These are phyloP conservation scores for Steccherinum ochraceum DNA, from an alignment of 768 basidiomycete species.

Conservation along the genomic window DNA sequence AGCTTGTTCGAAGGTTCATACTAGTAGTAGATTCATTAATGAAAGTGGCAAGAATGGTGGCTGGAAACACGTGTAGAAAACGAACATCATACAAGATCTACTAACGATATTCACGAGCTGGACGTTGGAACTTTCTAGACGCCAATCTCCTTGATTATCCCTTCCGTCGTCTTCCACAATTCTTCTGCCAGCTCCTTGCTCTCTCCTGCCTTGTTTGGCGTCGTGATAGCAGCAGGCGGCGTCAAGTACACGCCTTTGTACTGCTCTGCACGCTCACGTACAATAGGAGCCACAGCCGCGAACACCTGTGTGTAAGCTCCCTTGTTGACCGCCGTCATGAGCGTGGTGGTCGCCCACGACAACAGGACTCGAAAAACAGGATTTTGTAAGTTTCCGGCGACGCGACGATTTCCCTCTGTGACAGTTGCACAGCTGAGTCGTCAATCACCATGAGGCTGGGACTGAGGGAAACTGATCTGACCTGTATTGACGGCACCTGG, in stretches of 20 bases:
- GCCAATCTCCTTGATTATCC: conserved; percentile 24
- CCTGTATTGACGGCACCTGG: conserved; percentile 37
- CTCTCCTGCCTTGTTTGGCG: conserved; percentile 15
- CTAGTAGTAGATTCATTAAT: too few species aligned
- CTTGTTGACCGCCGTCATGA: conserved; percentile 19
- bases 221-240: conserved; percentile 27
- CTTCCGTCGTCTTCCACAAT: conserved; percentile 32
- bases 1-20: too few species aligned
- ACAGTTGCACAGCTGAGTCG: too few species aligned
- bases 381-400: conserved; percentile 4
- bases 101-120: too few species aligned
- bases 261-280: conserved; percentile 25
- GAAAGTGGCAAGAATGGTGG: too few species aligned
- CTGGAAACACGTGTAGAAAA: too few species aligned
- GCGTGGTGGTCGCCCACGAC: conserved; percentile 19
- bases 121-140: too few species aligned
- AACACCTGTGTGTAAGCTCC: conserved; percentile 33
- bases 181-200: conserved; percentile 30
- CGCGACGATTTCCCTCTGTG: conserved; percentile 14
- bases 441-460: not conserved
- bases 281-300: conserved; percentile 33
- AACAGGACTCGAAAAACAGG: conserved; percentile 5
- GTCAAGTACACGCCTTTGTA: conserved; percentile 33
- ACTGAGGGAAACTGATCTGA: conserved; percentile 4
- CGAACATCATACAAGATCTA: too few species aligned